These are phyloP conservation scores for Houttuynia cordata DNA, from an alignment of 164 flowering plant genomes.

Conservation along the genomic window DNA sequence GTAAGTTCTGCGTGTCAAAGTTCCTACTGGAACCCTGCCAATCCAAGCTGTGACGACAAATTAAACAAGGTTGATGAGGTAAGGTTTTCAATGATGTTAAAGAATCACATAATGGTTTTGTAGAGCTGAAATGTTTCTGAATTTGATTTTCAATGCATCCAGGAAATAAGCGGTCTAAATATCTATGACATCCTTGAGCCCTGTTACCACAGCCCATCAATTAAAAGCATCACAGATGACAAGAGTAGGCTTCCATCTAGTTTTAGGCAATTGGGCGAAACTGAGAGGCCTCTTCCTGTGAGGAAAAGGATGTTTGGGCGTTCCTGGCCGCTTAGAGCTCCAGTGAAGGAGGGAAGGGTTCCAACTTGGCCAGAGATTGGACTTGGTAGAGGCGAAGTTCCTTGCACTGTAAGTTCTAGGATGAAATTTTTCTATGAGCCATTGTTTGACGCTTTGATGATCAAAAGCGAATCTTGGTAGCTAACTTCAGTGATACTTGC, in stretches of 20 bases:
- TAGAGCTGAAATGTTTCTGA: background rate
- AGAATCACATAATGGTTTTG: background rate
- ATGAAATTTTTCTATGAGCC: background rate
- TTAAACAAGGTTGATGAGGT: constrained; percentile 53
- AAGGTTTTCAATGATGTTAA: background rate
- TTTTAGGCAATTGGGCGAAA: constrained; percentile 64
- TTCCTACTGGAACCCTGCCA: constrained; percentile 34
- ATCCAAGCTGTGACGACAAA: constrained; percentile 25
- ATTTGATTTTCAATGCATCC: constrained; percentile 2
- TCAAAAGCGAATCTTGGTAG: too few relatives aligned
- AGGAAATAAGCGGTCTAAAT: constrained; percentile 51
- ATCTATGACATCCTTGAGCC: constrained; percentile 83
- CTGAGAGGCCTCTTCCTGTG: constrained; percentile 70
- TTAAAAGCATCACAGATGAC: constrained; percentile 9
- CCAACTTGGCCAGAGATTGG: constrained; percentile 85
- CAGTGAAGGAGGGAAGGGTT: constrained; percentile 68
- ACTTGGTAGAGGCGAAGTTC: constrained; percentile 24
- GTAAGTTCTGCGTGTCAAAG: constrained; percentile 41
- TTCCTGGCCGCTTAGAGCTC: constrained; percentile 86
- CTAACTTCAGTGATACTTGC: too few relatives aligned
- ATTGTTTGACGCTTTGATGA: background rate
- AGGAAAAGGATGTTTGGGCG: constrained; percentile 92
- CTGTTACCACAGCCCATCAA: constrained; percentile 45
- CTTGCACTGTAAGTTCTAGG: constrained; percentile 67
- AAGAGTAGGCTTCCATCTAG: constrained; percentile 47